phyloP scores from a whole-genome alignment of 768 basidiomycete species.

The Tylopilus felleus region DNA sequence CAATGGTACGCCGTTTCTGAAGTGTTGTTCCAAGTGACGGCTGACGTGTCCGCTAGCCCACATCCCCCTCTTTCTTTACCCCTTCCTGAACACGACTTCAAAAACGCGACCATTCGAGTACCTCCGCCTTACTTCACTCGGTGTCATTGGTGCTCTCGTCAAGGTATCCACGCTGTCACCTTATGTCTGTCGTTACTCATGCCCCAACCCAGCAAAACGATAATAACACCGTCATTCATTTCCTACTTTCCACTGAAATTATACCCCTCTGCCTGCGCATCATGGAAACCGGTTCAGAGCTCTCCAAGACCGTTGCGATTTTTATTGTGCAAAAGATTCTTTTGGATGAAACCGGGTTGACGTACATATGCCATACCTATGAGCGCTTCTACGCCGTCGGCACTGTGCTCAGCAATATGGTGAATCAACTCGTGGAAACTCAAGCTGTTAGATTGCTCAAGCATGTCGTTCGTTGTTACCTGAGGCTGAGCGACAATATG shows the following conservation, averaged over 20 bases:
- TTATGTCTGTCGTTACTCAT: constrained; percentile 10
- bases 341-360: constrained; percentile 94
- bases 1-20: constrained; percentile 55
- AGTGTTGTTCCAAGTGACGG: not conserved
- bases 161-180: constrained; percentile 55
- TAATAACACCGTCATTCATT: constrained; percentile 98
- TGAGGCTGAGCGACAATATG: constrained; percentile 93
- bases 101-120: constrained; percentile 99
- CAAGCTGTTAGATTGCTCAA: constrained; percentile 95
- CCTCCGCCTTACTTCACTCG: constrained; percentile 96
- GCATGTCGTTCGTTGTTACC: constrained; percentile 96
- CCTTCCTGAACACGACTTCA: constrained; percentile 97
- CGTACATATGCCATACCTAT: constrained; percentile 99
- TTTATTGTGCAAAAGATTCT: constrained; percentile 99
- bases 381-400: constrained; percentile 99
- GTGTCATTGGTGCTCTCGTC: constrained; percentile 97
- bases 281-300: constrained; percentile 99
- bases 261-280: constrained; percentile 98
- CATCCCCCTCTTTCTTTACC: constrained; percentile 93
- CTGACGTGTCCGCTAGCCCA: constrained; percentile 60
- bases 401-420: constrained; percentile 98
- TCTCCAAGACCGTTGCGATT: constrained; percentile 98
- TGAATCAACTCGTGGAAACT: constrained; percentile 94
- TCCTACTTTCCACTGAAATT: constrained; percentile 97
- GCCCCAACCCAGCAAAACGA: constrained; percentile 83